Evolutionary conservation across 2,329 filamentous ascomycete genomes (phyloP).

Genomic region (Ophiostoma sp.): DNA sequence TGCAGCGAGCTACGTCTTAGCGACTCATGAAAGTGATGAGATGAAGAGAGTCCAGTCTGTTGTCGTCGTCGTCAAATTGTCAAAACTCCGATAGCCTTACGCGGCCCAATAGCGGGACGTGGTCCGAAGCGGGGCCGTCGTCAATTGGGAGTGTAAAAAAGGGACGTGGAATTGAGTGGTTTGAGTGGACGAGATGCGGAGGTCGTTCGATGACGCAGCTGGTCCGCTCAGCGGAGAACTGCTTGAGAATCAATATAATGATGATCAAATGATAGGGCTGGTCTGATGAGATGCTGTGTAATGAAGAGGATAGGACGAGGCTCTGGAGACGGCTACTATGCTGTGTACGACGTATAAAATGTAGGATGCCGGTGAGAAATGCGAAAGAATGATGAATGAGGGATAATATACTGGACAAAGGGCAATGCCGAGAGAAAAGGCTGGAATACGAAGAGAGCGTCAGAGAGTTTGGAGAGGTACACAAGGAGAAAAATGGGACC

Average conservation of each 20-base stretch:
- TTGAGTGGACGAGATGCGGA: neutral
- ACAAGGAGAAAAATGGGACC: constrained; percentile 8
- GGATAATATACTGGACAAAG: constrained; percentile 7
- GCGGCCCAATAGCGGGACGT: neutral
- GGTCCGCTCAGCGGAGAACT: neutral
- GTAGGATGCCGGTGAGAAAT: neutral
- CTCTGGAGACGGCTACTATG: neutral
- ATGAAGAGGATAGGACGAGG: neutral
- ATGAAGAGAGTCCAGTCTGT: neutral
- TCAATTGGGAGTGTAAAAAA: neutral
- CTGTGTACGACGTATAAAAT: neutral
- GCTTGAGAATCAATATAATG: neutral
- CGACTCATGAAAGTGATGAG: neutral
- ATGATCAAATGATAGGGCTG: neutral
- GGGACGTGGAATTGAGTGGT: neutral
- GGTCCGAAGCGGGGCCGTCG: neutral
- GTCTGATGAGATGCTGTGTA: neutral
- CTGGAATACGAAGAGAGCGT: constrained; percentile 2
- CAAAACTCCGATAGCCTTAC: too few species aligned
- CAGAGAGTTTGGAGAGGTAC: neutral
- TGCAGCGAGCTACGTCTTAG: neutral
- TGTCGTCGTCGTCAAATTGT: neutral
- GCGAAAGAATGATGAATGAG: neutral
- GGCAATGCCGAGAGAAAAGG: neutral
- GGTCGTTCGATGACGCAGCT: neutral